A percentile compares a stretch with the other conserved stretches of the same genome.
Evolutionary conservation across 805 yeast genomes (phyloP).

Genomic region (Candida schatavii): DNA sequence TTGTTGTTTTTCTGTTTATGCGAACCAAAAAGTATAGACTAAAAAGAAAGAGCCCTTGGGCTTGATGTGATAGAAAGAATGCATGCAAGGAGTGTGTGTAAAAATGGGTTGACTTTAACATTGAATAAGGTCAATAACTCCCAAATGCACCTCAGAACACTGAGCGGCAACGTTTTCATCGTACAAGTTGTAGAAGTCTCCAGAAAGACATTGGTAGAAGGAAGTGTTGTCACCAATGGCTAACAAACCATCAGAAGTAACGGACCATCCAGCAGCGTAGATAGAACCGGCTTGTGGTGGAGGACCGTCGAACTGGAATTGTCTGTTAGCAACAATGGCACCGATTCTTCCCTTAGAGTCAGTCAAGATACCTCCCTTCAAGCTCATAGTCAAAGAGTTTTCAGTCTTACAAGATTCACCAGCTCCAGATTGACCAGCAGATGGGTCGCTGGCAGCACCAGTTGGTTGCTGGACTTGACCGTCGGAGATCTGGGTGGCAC

Average conservation of each 20-base stretch:
- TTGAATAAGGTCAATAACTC: slow-evolving; percentile 53
- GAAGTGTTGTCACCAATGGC: slow-evolving; percentile 56
- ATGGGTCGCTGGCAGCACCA: slow-evolving; percentile 49
- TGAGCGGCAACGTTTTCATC: slow-evolving; percentile 58
- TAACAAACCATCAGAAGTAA: slow-evolving; percentile 48
- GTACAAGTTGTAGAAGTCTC: slow-evolving; percentile 71
- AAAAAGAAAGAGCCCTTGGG: slow-evolving; percentile 1
- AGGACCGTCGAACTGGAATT: slow-evolving; percentile 77
- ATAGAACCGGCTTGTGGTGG: slow-evolving; percentile 80
- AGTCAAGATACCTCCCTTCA: slow-evolving; percentile 23
- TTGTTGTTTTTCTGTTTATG: not conserved
- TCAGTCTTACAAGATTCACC: slow-evolving; percentile 41
- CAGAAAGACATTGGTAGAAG: slow-evolving; percentile 71
- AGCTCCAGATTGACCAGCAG: slow-evolving; percentile 43
- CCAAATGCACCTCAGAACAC: slow-evolving; percentile 61
- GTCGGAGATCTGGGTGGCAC: slow-evolving; percentile 35
- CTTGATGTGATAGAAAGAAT: not conserved
- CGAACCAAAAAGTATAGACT: slow-evolving; percentile 1
- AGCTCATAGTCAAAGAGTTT: slow-evolving; percentile 24
- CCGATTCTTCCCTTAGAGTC: slow-evolving; percentile 43
- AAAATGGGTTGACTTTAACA: slow-evolving; percentile 36
- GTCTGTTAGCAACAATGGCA: slow-evolving; percentile 54
- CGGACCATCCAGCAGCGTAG: slow-evolving; percentile 61
- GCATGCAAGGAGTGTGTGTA: slow-evolving; percentile 2
- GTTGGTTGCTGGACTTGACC: slow-evolving; percentile 21